phyloP scores from a whole-genome alignment of 306 rosid species.

The Elaeagnus macrophylla region DNA sequence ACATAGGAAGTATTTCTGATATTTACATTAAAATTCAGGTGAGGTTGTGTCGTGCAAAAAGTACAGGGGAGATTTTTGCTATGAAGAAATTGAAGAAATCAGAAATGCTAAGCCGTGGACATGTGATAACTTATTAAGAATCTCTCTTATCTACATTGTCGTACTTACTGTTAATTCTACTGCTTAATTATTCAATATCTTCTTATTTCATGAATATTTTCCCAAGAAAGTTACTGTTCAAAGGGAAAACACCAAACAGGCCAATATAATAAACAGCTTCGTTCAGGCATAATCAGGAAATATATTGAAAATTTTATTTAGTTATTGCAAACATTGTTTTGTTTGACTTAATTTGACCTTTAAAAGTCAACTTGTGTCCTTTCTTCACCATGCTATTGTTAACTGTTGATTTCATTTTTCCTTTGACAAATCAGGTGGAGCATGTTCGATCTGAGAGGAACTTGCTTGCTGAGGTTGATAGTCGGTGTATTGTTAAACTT shows the following conservation, averaged over 20 bases:
- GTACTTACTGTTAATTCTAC: no score
- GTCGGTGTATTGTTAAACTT: constrained; percentile 92
- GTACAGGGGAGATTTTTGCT: constrained; percentile 73
- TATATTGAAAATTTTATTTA: no score
- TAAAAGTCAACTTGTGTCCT: not conserved
- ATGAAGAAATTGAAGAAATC: constrained; percentile 91
- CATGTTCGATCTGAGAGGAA: constrained; percentile 99
- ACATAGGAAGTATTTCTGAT: not conserved
- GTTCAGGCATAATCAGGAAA: no score
- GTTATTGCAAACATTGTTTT: not conserved
- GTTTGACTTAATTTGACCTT: not conserved
- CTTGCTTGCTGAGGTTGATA: constrained; percentile 99
- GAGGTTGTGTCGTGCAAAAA: constrained; percentile 72
- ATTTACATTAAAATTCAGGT: constrained; percentile 36
- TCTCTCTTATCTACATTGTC: no score
- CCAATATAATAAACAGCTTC: no score
- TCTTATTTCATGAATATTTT: no score
- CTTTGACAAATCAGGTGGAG: constrained; percentile 55
- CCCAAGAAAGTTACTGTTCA: no score
- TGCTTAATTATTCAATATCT: no score
- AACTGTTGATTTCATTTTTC: not conserved
- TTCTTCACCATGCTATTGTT: constrained; percentile 1
- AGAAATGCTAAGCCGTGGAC: constrained; percentile 90
- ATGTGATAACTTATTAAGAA: constrained; percentile 22
- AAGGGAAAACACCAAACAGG: no score